Percentiles rank a stretch among this genome's conserved stretches.
Conservation (phyloP, 2,329 filamentous ascomycete genomes). For the Thelonectria rubi region DNA sequence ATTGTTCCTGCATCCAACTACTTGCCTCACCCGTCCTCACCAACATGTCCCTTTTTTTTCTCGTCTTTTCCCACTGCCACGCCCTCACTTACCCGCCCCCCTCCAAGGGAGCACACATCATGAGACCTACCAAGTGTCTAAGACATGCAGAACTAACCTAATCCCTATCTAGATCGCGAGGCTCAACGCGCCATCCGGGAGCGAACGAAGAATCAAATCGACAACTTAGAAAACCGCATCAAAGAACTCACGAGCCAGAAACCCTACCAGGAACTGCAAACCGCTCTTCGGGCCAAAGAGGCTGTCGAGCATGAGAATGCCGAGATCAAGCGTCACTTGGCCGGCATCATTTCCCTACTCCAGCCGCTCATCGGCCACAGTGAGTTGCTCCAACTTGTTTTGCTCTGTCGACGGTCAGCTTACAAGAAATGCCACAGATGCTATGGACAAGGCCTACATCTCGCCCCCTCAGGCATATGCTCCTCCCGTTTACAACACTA, state of each 20-base stretch:
- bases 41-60: neutral
- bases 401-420: neutral
- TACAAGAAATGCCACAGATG: constrained; percentile 31
- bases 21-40: neutral
- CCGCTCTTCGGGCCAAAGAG: constrained; percentile 78
- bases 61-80: neutral
- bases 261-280: constrained; percentile 84
- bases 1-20: neutral
- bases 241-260: constrained; percentile 80
- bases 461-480: constrained; percentile 46
- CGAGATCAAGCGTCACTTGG: constrained; percentile 76
- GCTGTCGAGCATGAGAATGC: constrained; percentile 80
- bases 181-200: constrained; percentile 87
- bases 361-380: constrained; percentile 62
- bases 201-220: constrained; percentile 82
- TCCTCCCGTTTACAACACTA: constrained; percentile 34
- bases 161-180: constrained; percentile 71
- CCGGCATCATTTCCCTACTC: constrained; percentile 70
- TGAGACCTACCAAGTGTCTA: neutral
- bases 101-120: no score
- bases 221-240: constrained; percentile 76
- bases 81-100: neutral
- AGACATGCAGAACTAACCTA: constrained; percentile 29
- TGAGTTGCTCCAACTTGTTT: constrained; percentile 20
- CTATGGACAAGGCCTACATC: constrained; percentile 44